phyloP scores from a whole-genome alignment of 768 basidiomycete species.

The Lactarius sp. region DNA sequence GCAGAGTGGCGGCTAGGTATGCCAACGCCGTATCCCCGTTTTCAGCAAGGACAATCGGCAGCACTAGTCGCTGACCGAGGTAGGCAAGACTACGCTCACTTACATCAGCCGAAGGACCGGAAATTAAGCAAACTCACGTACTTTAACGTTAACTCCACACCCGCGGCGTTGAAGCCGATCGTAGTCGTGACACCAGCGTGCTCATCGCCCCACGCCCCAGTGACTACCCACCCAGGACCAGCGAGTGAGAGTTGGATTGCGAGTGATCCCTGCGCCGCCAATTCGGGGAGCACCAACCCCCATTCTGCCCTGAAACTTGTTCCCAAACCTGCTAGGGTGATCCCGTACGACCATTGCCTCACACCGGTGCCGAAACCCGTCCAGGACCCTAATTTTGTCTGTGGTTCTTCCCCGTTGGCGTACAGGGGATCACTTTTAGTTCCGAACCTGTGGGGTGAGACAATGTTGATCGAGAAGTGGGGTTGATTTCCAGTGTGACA shows the following conservation, averaged over 20 bases:
- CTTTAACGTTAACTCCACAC: conserved; percentile 54
- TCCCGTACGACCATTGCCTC: conserved; percentile 45
- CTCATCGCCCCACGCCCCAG: conserved; percentile 47
- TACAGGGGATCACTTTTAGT: conserved; percentile 11
- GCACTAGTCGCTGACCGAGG: conserved; percentile 49
- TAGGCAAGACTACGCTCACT: conserved; percentile 43
- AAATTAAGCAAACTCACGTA: conserved; percentile 35
- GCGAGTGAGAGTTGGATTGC: conserved; percentile 45
- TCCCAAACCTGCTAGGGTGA: conserved; percentile 43
- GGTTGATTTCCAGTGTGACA: conserved; percentile 19
- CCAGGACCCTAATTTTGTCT: conserved; percentile 39
- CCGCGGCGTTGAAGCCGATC: conserved; percentile 42
- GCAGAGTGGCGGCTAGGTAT: conserved; percentile 48
- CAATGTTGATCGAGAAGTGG: conserved; percentile 20
- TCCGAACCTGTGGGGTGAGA: conserved; percentile 16
- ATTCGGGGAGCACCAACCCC: conserved; percentile 49
- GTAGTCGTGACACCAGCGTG: conserved; percentile 41
- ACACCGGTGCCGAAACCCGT: conserved; percentile 47
- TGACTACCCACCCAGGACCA: conserved; percentile 41
- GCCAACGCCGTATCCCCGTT: conserved; percentile 45
- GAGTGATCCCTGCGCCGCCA: conserved; percentile 49
- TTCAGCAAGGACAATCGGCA: conserved; percentile 55
- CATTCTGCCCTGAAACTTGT: conserved; percentile 50
- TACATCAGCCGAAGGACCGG: conserved; percentile 24
- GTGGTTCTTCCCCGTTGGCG: conserved; percentile 14